Percentiles rank a stretch among this genome's conserved stretches.
Conservation (phyloP, 257 asterid species). For the Gentiana macrophylla region DNA sequence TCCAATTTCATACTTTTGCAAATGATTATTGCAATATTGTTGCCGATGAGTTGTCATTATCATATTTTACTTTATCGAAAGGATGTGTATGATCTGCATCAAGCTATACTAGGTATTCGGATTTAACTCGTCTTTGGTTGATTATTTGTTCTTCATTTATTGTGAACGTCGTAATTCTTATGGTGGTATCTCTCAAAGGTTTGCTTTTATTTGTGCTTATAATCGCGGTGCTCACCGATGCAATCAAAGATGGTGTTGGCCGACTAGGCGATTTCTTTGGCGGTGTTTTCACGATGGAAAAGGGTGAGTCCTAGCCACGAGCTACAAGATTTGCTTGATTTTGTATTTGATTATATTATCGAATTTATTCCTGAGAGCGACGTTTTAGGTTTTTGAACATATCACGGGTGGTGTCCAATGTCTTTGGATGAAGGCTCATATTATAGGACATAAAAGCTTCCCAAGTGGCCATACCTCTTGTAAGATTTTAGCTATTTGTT, state of each 20-base stretch:
- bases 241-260: constrained; percentile 96
- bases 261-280: constrained; percentile 96
- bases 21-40: constrained; percentile 63
- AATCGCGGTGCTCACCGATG: constrained; percentile 75
- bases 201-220: constrained; percentile 72
- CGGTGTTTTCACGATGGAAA: constrained; percentile 94
- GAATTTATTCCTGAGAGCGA: background rate
- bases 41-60: constrained; percentile 52
- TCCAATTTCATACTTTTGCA: constrained; percentile 4
- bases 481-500: no score
- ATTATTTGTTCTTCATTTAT: background rate
- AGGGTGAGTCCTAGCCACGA: constrained; percentile 38
- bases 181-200: constrained; percentile 38
- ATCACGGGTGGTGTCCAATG: constrained; percentile 73
- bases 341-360: background rate
- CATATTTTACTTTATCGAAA: constrained; percentile 53
- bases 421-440: constrained; percentile 55
- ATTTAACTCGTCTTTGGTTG: constrained; percentile 1
- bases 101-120: constrained; percentile 66
- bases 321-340: no score
- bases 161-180: constrained; percentile 3
- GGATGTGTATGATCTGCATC: constrained; percentile 79
- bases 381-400: constrained; percentile 53
- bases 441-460: constrained; percentile 89
- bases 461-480: no score